Evolutionary conservation across 495 filamentous ascomycete species (phyloP), one percentile per base, ranked within the genome.

Genomic region (Xylaria scruposa): DNA sequence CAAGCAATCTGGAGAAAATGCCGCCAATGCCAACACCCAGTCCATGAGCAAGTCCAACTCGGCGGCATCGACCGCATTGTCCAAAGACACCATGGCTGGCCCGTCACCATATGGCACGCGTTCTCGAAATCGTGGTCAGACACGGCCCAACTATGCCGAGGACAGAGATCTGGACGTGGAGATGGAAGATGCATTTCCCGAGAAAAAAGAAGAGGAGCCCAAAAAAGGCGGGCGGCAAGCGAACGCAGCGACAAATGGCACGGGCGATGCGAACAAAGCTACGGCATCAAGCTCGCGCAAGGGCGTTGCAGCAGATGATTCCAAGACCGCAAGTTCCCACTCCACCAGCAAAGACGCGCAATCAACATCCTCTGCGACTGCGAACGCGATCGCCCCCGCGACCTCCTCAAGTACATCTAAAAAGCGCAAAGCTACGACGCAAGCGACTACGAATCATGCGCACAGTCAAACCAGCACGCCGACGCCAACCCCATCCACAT

Each of bases 131-230:
- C 90, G 95, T 71, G 93, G 92, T 71, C 86, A 85, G 68, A 86
- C 93, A 73, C 92, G 96, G 72, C 90, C 91, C 60, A 99, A 99
- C 80, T 99, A 99, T 81, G 97, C 96, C 40, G 96, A 99, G 83
- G 97, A 99, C 82, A 92, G 91, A 78, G 96, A 98, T 76, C 83
- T 94, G 73, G 97, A 98, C 72, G 89, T 93, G 82, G 96, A 99
- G 49, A 87, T 92, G 75, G 85, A 82, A 74, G 85, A 87, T 68
- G 67, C 72, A 40, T 78, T 90, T 88, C 73, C 82, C 77, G 81
- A 86, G 73, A 74, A 83, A 36, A 81, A 83, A 54, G 80, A 85
- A 2, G 79, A 80, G n/a, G 81, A 82, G 31, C 69, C 83, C 67
- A 90, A 87, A 79, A 85, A 86, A 42, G 76, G 76, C 31, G 84